phyloP scores from a whole-genome alignment of 495 filamentous ascomycete species.

The Aspergillus bridgeri region DNA sequence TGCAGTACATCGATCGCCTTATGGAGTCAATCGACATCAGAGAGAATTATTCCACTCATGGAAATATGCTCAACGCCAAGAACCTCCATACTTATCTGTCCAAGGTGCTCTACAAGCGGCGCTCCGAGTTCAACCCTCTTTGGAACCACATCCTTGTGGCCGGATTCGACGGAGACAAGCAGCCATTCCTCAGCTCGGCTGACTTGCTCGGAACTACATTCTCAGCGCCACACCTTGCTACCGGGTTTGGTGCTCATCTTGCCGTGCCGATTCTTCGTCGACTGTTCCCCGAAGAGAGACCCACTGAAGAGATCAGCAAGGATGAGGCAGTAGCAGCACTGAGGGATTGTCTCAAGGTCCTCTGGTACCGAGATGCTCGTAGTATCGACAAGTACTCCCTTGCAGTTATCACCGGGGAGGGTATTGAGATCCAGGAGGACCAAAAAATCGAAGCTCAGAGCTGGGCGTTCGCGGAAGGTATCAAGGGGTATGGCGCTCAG shows the following conservation, averaged over 20 bases:
- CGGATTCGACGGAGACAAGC: slow-evolving; percentile 72
- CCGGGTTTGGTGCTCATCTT: slow-evolving; percentile 89
- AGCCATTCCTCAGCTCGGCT: slow-evolving; percentile 84
- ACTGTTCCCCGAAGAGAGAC: slow-evolving; percentile 74
- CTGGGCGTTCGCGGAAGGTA: slow-evolving; percentile 93
- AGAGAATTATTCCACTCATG: slow-evolving; percentile 72
- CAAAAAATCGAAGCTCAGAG: slow-evolving; percentile 80
- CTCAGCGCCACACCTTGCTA: slow-evolving; percentile 79
- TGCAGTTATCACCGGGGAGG: slow-evolving; percentile 78
- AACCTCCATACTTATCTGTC: slow-evolving; percentile 94
- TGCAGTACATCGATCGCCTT: slow-evolving; percentile 94
- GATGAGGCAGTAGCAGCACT: slow-evolving; percentile 78
- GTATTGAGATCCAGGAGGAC: slow-evolving; percentile 74
- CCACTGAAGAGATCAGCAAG: slow-evolving; percentile 62
- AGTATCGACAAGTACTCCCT: slow-evolving; percentile 89
- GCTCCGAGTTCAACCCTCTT: slow-evolving; percentile 91
- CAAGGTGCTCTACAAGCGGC: slow-evolving; percentile 92
- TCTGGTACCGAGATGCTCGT: slow-evolving; percentile 95
- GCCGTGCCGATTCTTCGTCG: slow-evolving; percentile 87
- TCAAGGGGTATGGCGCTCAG: slow-evolving; percentile 74
- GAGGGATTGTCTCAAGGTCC: slow-evolving; percentile 93
- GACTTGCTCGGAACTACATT: slow-evolving; percentile 94
- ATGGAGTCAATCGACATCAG: slow-evolving; percentile 80
- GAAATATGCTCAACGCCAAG: slow-evolving; percentile 70
- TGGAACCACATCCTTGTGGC: slow-evolving; percentile 94